Evolutionary conservation across 2,329 filamentous ascomycete species (phyloP), one percentile per base, ranked within the genome.

Genomic region (Curvularia lunata): DNA sequence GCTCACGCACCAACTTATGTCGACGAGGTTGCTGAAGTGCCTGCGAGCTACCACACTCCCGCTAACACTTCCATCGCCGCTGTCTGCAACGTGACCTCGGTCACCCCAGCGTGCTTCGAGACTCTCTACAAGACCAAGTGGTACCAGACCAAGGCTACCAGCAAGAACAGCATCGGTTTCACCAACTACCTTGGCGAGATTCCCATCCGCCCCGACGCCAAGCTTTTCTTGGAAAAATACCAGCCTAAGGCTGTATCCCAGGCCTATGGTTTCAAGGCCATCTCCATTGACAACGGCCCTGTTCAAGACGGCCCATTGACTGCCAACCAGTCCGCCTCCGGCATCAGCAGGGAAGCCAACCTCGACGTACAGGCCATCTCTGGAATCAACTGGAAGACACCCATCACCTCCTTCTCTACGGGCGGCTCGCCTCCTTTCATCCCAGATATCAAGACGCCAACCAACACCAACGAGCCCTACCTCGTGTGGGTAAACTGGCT

Each of bases 381-480:
- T 7, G 81, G 82, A 12, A 77, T 88, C 56, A 82, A 81, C 62
- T 82, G 81, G 59, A 82, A 83, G 1, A 81, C 84, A 3, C 81
- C 83, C 9, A 80, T 86, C 46, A 80, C 77, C 8, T 84, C 84
- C 54, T 90, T 85, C 73, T 85, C 82, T 48, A 87, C 85, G 1
- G 86, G 81, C 21, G 88, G 87, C 18, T 77, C 74, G 21, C 85
- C 81, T 45, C 83, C 82, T 1, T 84, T 83, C 67, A 75, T 79
- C 10, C 80, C 85, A 0, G 80, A 85, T 40, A 64, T 79, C 12
- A 79, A 63, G 68, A 77, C 76, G 48, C 71, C 80, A 19, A 77
- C 62, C 23, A 82, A 87, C 71, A 82, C 80, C 63, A 91, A 91
- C 72, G 89, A 91, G 77, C 88, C 88, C 0, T 91, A 90, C 73